phyloP scores from a whole-genome alignment of 129 eudicot genomes.

The Chrysanthemum lavandulifolium region DNA sequence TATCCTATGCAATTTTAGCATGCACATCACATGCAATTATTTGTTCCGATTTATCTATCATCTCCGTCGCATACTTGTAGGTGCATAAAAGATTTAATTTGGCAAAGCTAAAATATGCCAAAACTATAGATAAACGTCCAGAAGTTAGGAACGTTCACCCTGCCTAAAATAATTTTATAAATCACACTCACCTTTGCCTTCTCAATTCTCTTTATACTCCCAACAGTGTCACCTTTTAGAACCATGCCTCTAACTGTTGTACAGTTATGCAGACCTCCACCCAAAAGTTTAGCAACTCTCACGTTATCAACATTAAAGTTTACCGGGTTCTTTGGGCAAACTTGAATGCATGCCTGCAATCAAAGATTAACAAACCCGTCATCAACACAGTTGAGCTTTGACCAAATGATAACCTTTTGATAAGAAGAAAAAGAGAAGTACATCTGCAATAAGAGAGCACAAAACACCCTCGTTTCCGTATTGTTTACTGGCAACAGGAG shows the following conservation, averaged over 20 bases:
- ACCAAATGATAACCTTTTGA: conserved; percentile 1
- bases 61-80: too few relatives aligned
- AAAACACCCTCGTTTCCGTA: conserved; percentile 72
- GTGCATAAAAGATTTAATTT: background rate
- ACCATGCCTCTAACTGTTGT: conserved; percentile 84
- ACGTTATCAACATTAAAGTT: conserved; percentile 95
- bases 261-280: conserved; percentile 82
- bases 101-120: background rate
- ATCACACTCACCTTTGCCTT: conserved; percentile 67
- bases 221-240: conserved; percentile 77
- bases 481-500: conserved; percentile 94
- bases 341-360: conserved; percentile 89
- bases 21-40: background rate
- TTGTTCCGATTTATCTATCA: too few relatives aligned
- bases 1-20: background rate
- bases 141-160: background rate
- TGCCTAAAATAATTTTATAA: background rate
- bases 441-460: conserved; percentile 82
- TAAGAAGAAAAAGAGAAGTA: conserved; percentile 17
- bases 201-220: conserved; percentile 83
- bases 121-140: background rate
- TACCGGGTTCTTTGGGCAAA: conserved; percentile 86
- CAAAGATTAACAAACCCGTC: conserved; percentile 3
- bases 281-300: conserved; percentile 88
- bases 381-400: background rate